A percentile compares a stretch with the other conserved stretches of the same genome.
Conservation (phyloP, 352 stramenopile species). For the Pythium rishiriense region DNA sequence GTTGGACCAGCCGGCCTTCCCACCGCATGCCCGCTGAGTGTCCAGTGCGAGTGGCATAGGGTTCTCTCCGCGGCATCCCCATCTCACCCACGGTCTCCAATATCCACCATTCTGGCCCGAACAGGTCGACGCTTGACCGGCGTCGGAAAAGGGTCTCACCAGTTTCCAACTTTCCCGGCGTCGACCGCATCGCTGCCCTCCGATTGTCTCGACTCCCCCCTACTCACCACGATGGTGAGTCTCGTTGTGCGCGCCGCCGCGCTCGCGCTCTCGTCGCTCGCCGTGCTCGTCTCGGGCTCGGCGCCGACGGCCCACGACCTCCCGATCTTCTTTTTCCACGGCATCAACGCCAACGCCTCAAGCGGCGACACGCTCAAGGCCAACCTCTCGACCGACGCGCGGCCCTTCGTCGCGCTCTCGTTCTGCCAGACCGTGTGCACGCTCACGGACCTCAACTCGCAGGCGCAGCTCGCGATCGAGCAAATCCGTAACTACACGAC, state of each 20-base stretch:
- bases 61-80: no score
- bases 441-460: constrained; percentile 27
- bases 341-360: constrained; percentile 32
- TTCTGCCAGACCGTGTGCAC: constrained; percentile 42
- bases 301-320: constrained; percentile 19
- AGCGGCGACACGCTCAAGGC: constrained; percentile 34
- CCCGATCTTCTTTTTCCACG: constrained; percentile 56
- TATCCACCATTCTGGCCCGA: no score
- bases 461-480: constrained; percentile 39
- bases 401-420: constrained; percentile 36
- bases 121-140: no score
- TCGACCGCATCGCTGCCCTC: not conserved
- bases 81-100: no score
- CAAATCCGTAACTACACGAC: constrained; percentile 39
- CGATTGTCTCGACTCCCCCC: not conserved
- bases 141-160: no score
- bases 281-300: not conserved
- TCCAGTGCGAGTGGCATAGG: not conserved
- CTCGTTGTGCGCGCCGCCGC: not conserved
- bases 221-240: not conserved
- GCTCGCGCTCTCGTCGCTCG: not conserved
- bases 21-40: no score
- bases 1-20: no score
- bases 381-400: constrained; percentile 38
- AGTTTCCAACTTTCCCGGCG: not conserved